phyloP scores from a whole-genome alignment of 1,139 yeast genomes.

The Suhomyces terraborum region DNA sequence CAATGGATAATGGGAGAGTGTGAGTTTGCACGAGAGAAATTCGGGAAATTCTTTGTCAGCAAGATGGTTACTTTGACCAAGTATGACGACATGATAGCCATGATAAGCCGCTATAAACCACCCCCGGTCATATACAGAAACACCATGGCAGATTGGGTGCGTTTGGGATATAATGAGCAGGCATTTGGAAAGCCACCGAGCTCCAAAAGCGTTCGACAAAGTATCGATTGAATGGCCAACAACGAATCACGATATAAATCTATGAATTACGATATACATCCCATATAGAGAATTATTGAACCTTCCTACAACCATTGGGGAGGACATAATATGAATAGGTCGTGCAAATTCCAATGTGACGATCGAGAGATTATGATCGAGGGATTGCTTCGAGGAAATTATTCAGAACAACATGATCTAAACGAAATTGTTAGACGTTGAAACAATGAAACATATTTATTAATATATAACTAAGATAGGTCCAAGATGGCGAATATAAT shows the following conservation, averaged over 20 bases:
- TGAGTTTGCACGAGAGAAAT: slow-evolving; percentile 40
- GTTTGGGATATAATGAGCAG: slow-evolving; percentile 39
- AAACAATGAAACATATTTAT: no score
- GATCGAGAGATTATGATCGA: no score
- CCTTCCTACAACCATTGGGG: not conserved
- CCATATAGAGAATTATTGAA: not conserved
- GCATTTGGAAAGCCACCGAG: slow-evolving; percentile 29
- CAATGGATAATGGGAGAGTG: slow-evolving; percentile 59
- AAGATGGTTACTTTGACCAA: slow-evolving; percentile 24
- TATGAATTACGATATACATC: slow-evolving; percentile 1
- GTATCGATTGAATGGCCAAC: slow-evolving; percentile 20
- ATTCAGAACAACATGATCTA: no score
- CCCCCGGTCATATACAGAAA: slow-evolving; percentile 37
- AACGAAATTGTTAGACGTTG: no score
- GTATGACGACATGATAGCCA: slow-evolving; percentile 26
- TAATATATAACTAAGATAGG: no score
- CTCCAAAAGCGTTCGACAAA: slow-evolving; percentile 25
- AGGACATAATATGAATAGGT: no score
- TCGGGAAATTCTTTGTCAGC: slow-evolving; percentile 37
- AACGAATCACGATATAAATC: slow-evolving; percentile 1
- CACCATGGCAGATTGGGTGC: slow-evolving; percentile 38
- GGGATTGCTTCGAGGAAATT: no score
- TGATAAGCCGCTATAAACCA: slow-evolving; percentile 25
- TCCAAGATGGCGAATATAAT: no score
- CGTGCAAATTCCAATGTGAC: no score